Evolutionary conservation across 495 filamentous ascomycete species (phyloP).

Genomic region (Xylaria flabelliformis): DNA sequence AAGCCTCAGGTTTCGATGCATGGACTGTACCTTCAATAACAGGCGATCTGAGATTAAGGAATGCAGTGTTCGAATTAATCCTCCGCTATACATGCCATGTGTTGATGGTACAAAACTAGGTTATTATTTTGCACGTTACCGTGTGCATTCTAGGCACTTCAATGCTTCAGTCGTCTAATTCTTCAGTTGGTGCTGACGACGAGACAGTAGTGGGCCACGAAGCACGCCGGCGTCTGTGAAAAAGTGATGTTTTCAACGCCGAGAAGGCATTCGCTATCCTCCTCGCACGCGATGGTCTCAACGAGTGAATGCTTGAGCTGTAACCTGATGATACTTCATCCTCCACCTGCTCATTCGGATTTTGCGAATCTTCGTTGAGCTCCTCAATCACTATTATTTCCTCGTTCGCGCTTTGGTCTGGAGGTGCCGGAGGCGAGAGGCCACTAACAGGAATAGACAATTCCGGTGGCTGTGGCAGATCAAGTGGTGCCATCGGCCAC

Average conservation of each 20-base stretch:
- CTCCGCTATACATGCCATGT: background rate
- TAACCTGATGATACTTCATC: conserved; percentile 18
- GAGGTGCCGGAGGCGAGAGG: background rate
- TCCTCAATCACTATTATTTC: background rate
- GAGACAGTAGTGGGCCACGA: background rate
- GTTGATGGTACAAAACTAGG: background rate
- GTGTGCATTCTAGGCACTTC: background rate
- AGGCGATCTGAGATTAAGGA: background rate
- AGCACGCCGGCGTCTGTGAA: conserved; percentile 13
- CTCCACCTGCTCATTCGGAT: background rate
- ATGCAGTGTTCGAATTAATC: background rate
- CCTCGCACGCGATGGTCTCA: conserved; percentile 14
- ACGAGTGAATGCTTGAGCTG: background rate
- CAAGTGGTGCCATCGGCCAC: conserved; percentile 74
- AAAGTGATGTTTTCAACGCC: conserved; percentile 1
- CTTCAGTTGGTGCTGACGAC: background rate
- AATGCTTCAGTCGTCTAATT: background rate
- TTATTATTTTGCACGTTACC: background rate
- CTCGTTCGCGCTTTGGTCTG: background rate
- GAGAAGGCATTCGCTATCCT: conserved; percentile 17
- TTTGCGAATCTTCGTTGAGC: background rate
- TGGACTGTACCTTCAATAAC: too few relatives aligned
- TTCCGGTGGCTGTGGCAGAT: background rate
- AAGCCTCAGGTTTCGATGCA: too few relatives aligned
- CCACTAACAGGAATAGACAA: background rate